Evolutionary conservation across 1,139 yeast species (phyloP).

Genomic region (Barnettozyma hawaiiensis): DNA sequence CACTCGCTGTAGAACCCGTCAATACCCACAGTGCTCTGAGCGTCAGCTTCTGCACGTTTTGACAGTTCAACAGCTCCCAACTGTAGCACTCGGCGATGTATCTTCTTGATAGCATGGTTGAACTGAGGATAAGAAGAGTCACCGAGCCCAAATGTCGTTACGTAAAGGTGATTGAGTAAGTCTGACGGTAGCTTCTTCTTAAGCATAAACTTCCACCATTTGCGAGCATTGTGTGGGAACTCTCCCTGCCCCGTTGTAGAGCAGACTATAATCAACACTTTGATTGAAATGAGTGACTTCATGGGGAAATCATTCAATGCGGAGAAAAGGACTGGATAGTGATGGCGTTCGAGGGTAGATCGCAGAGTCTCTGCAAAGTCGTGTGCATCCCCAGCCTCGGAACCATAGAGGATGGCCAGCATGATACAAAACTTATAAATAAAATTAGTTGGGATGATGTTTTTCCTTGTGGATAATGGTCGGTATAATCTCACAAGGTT

Average conservation of each 20-base stretch:
- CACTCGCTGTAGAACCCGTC: slow-evolving; percentile 77
- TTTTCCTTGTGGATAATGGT: neutral
- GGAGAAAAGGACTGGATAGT: slow-evolving; percentile 45
- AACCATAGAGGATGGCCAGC: slow-evolving; percentile 72
- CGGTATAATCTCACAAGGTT: neutral
- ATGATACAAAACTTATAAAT: slow-evolving; percentile 1
- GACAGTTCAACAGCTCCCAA: slow-evolving; percentile 74
- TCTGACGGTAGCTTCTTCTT: slow-evolving; percentile 60
- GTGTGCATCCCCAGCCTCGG: slow-evolving; percentile 90
- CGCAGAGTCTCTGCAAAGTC: slow-evolving; percentile 73
- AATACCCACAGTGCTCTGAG: slow-evolving; percentile 66
- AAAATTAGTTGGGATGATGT: neutral
- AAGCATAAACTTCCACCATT: slow-evolving; percentile 69
- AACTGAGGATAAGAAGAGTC: slow-evolving; percentile 86
- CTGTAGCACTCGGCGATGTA: slow-evolving; percentile 72
- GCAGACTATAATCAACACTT: slow-evolving; percentile 59
- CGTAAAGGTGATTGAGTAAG: slow-evolving; percentile 53
- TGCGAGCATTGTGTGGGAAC: slow-evolving; percentile 69
- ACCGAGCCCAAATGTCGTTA: slow-evolving; percentile 88
- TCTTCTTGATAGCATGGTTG: slow-evolving; percentile 78
- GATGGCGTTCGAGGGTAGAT: slow-evolving; percentile 49
- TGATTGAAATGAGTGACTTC: slow-evolving; percentile 43
- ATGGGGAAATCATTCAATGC: slow-evolving; percentile 61
- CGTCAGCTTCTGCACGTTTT: slow-evolving; percentile 85
- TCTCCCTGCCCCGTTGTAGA: slow-evolving; percentile 98